phyloP scores from a whole-genome alignment of 768 basidiomycete genomes.

The Boletus sensibilis region DNA sequence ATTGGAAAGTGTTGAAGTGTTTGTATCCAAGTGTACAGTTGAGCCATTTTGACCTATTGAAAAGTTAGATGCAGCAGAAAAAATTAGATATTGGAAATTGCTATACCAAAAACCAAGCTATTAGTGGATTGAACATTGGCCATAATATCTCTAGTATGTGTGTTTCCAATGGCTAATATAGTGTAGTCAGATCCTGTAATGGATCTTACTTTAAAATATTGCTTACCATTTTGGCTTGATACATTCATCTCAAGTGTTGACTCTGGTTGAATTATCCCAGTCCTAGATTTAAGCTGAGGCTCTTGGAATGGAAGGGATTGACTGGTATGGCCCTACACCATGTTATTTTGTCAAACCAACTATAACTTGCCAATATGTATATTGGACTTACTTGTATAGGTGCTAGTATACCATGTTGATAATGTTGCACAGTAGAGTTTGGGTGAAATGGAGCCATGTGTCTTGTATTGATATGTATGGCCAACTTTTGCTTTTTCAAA shows the following conservation, averaged over 20 bases:
- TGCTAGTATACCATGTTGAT: neutral
- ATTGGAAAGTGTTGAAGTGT: neutral
- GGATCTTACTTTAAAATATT: neutral
- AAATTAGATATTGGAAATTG: neutral
- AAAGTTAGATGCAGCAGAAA: neutral
- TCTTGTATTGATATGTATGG: slow-evolving; percentile 22
- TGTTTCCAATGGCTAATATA: neutral
- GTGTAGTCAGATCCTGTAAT: neutral
- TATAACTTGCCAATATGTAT: neutral
- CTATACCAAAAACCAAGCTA: neutral
- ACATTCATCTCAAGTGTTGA: neutral
- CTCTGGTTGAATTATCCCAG: neutral
- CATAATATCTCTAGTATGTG: neutral
- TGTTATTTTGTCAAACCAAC: neutral
- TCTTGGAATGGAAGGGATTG: neutral
- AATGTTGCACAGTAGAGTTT: neutral
- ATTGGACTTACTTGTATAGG: slow-evolving; percentile 11
- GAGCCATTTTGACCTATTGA: neutral
- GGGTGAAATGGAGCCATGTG: slow-evolving; percentile 4
- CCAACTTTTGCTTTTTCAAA: slow-evolving; percentile 7
- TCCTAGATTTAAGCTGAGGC: neutral
- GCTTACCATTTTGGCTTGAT: neutral
- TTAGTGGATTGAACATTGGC: too few species aligned
- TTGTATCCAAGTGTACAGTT: neutral
- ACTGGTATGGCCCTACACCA: neutral